A percentile compares a stretch with the other conserved stretches of the same genome.
phyloP scores from a whole-genome alignment of 2,329 filamentous ascomycete species.

The Xylaria sp. region DNA sequence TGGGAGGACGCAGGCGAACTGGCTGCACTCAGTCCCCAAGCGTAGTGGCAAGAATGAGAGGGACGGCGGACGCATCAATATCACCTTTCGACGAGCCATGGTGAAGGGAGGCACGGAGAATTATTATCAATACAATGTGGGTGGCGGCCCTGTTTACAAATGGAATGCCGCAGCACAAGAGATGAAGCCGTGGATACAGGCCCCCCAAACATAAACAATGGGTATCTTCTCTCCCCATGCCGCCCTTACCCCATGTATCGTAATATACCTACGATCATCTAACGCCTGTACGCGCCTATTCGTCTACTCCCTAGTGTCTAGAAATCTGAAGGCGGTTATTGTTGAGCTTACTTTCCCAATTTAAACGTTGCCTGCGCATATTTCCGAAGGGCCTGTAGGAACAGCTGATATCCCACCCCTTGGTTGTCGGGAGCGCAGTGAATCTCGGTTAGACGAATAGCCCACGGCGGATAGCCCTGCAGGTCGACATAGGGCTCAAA shows the following conservation, averaged over 20 bases:
- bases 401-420: slow-evolving; percentile 91
- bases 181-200: slow-evolving; percentile 49
- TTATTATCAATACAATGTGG: slow-evolving; percentile 85
- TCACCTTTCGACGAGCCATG: slow-evolving; percentile 76
- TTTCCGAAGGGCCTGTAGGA: slow-evolving; percentile 81
- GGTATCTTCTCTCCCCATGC: slow-evolving; percentile 28
- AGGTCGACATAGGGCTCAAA: slow-evolving; percentile 85
- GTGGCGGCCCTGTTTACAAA: slow-evolving; percentile 68
- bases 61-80: slow-evolving; percentile 73
- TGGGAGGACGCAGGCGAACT: slow-evolving; percentile 74
- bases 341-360: slow-evolving; percentile 64
- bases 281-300: slow-evolving; percentile 3
- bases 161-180: slow-evolving; percentile 66
- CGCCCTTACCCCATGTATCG: neutral
- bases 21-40: slow-evolving; percentile 81
- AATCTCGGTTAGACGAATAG: slow-evolving; percentile 92
- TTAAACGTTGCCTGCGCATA: slow-evolving; percentile 90
- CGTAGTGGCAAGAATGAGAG: slow-evolving; percentile 66
- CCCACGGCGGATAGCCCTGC: slow-evolving; percentile 95
- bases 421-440: slow-evolving; percentile 79
- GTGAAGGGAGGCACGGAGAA: slow-evolving; percentile 77
- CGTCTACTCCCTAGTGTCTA: neutral
- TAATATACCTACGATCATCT: neutral
- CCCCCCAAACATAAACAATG: slow-evolving; percentile 15
- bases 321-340: neutral